A percentile compares a stretch with the other conserved stretches of the same genome.
phyloP scores from a whole-genome alignment of 164 flowering plant genomes.

The Vitis labrusca region DNA sequence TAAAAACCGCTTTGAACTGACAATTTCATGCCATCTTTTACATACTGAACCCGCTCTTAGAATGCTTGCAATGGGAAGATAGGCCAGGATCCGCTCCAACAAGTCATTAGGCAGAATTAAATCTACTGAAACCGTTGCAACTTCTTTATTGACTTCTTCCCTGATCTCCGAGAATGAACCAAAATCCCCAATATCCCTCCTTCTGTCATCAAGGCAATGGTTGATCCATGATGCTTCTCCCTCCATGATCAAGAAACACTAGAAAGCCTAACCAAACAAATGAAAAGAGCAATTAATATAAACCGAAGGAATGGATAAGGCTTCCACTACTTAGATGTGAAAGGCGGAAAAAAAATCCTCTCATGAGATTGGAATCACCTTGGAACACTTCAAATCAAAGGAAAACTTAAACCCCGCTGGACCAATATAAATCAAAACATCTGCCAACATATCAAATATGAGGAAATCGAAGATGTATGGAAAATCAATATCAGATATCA shows the following conservation, averaged over 20 bases:
- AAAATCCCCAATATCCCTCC: constrained; percentile 29
- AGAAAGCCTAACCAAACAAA: not conserved
- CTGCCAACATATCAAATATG: constrained; percentile 1
- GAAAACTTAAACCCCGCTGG: not conserved
- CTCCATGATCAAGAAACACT: constrained; percentile 30
- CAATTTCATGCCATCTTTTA: constrained; percentile 81
- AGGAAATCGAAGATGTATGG: not conserved
- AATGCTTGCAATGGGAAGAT: constrained; percentile 79
- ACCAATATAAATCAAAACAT: not conserved
- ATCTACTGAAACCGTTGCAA: constrained; percentile 45
- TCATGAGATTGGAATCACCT: not conserved
- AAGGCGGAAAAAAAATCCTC: not conserved
- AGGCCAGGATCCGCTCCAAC: constrained; percentile 72
- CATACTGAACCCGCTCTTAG: constrained; percentile 87
- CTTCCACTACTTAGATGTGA: too few relatives aligned
- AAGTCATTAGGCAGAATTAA: constrained; percentile 76
- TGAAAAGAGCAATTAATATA: not conserved
- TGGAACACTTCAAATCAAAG: not conserved
- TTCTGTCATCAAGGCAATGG: constrained; percentile 26
- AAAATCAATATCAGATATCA: not conserved
- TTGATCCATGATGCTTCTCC: constrained; percentile 60
- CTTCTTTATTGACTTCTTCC: constrained; percentile 46
- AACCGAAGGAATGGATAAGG: not conserved
- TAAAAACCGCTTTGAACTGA: constrained; percentile 64
- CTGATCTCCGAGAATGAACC: constrained; percentile 43